Evolutionary conservation across 306 rosid species (phyloP).

Genomic region (Crataegus laevigata): DNA sequence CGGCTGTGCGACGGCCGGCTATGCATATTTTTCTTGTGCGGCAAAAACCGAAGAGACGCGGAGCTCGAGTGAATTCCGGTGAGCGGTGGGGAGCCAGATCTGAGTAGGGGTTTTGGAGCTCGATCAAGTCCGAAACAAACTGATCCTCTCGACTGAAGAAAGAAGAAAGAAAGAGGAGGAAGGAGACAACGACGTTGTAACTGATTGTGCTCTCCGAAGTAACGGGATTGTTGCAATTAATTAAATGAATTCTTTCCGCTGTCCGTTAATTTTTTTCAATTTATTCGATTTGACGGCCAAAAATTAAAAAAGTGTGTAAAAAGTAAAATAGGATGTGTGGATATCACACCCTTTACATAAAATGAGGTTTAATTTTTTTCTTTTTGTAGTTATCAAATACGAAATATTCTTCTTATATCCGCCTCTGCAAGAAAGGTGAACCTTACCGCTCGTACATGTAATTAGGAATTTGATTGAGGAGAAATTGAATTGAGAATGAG

Average conservation of each 20-base stretch:
- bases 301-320: too few relatives aligned
- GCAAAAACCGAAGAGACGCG: not conserved
- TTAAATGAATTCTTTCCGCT: not conserved
- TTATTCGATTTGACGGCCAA: too few relatives aligned
- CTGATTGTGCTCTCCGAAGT: not conserved
- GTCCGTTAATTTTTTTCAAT: too few relatives aligned
- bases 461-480: too few relatives aligned
- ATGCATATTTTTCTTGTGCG: conserved; percentile 29
- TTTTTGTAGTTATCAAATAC: too few relatives aligned
- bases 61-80: not conserved
- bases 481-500: too few relatives aligned
- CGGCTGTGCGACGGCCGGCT: conserved; percentile 52
- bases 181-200: not conserved
- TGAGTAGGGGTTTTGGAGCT: not conserved
- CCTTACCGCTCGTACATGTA: too few relatives aligned
- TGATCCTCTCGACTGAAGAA: not conserved
- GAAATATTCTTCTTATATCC: too few relatives aligned
- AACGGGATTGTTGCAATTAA: not conserved
- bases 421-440: too few relatives aligned
- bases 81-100: not conserved
- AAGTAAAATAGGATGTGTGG: too few relatives aligned
- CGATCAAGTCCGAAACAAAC: not conserved
- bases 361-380: too few relatives aligned
- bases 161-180: not conserved
- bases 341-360: too few relatives aligned